phyloP scores from a whole-genome alignment of 2,329 filamentous ascomycete genomes.

The Nannizziopsis arthrosporioides region DNA sequence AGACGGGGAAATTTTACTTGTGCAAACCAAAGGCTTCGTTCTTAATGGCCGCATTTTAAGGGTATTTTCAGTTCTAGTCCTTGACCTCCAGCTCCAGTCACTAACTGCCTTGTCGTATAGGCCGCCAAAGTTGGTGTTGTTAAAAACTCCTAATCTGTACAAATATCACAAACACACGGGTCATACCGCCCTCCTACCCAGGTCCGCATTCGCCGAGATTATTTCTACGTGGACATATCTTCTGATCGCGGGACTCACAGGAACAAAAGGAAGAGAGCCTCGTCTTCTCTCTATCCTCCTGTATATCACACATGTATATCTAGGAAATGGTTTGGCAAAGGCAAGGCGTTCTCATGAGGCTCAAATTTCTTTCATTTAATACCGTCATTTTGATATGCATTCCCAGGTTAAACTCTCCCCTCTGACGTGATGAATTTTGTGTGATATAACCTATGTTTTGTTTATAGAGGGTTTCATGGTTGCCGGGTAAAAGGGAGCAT shows the following conservation, averaged over 20 bases:
- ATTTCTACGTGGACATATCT: no score
- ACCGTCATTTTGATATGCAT: no score
- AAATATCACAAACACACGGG: background rate
- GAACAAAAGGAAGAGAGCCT: no score
- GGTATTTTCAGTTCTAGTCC: constrained; percentile 26
- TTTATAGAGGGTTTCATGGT: background rate
- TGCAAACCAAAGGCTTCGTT: constrained; percentile 90
- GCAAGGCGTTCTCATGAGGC: no score
- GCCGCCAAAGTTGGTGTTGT: constrained; percentile 94
- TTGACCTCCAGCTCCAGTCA: background rate
- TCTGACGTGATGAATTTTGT: background rate
- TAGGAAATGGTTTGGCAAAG: no score
- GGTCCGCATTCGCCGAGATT: background rate
- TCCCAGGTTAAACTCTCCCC: constrained; percentile 12
- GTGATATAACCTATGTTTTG: background rate
- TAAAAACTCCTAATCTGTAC: constrained; percentile 51
- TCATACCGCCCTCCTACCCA: background rate
- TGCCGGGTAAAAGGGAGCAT: constrained; percentile 1
- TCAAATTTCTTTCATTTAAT: no score
- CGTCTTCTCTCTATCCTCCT: no score
- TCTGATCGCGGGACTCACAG: no score
- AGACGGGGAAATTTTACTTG: constrained; percentile 78
- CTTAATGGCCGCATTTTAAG: constrained; percentile 82
- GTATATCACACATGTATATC: no score
- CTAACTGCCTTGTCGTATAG: constrained; percentile 21